Percentiles rank a stretch among this genome's conserved stretches.
These are phyloP conservation scores for Aegilops bicornis DNA, from an alignment of 176 grass and related monocot species.

Conservation along the genomic window DNA sequence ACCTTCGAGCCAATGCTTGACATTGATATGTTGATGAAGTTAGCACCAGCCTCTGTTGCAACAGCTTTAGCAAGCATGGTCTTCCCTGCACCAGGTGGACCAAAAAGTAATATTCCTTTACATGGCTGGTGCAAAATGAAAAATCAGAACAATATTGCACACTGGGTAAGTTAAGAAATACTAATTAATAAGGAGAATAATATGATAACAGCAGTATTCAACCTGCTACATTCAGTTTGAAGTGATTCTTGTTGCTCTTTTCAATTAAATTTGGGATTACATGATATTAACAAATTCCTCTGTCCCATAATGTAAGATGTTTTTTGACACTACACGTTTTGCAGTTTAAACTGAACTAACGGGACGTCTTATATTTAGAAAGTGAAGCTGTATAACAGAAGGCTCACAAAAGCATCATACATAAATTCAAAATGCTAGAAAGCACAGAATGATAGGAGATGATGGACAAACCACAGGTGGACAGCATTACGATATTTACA, in stretches of 20 bases:
- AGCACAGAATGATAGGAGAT: too few species aligned
- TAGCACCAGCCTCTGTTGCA: slow-evolving; percentile 96
- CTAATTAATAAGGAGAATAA: background rate
- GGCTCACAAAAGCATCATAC: background rate
- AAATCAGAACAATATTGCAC: slow-evolving; percentile 15
- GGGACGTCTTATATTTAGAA: too few species aligned
- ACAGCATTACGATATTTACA: background rate
- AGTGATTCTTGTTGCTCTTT: background rate
- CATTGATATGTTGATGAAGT: slow-evolving; percentile 99
- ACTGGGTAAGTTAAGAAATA: background rate
- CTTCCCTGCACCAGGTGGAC: slow-evolving; percentile 94
- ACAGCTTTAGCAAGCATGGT: slow-evolving; percentile 99
- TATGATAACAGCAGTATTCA: background rate
- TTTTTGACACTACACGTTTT: too few species aligned
- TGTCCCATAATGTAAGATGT: too few species aligned
- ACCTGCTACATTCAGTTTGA: slow-evolving; percentile 6
- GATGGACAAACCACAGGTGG: too few species aligned
- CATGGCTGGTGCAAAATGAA: slow-evolving; percentile 66
- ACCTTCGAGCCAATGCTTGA: slow-evolving; percentile 99
- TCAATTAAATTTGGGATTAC: slow-evolving; percentile 1
- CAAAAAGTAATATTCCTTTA: slow-evolving; percentile 97
- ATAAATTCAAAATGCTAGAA: background rate
- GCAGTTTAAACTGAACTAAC: too few species aligned
- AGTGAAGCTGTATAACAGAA: background rate
- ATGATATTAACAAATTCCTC: background rate